Conservation (phyloP, 768 basidiomycete species). For the Suillus americanus region DNA sequence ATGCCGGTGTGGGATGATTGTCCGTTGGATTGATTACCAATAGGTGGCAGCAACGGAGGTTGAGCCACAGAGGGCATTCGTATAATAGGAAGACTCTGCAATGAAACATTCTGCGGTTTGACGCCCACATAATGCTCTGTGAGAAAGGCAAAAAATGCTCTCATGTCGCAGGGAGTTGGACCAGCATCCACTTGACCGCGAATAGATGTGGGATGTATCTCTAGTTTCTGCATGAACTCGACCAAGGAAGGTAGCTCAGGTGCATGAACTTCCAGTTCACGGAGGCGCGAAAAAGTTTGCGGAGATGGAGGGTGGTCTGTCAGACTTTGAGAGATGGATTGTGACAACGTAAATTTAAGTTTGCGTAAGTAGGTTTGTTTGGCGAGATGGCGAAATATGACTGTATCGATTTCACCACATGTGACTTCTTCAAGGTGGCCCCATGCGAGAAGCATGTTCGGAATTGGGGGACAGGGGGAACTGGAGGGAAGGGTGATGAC, state of each 20-base stretch:
- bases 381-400: not conserved
- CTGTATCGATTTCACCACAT: not conserved
- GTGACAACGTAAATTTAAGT: not conserved
- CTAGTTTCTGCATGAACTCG: not conserved
- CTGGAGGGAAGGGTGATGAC: not conserved
- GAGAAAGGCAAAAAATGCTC: not conserved
- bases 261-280: not conserved
- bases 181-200: not conserved
- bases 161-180: not conserved
- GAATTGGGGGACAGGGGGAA: not conserved
- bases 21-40: not conserved
- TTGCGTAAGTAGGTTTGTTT: not conserved
- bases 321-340: not conserved
- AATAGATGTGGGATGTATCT: not conserved
- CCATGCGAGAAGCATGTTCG: not conserved
- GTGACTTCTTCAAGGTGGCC: not conserved
- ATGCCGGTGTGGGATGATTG: not conserved
- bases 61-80: not conserved
- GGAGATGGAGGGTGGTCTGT: not conserved
- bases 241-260: not conserved
- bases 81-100: not conserved
- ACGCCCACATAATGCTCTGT: not conserved
- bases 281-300: not conserved
- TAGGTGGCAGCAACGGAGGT: not conserved
- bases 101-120: not conserved